phyloP scores from a whole-genome alignment of 2,329 filamentous ascomycete species.

The Colletotrichum sp. region DNA sequence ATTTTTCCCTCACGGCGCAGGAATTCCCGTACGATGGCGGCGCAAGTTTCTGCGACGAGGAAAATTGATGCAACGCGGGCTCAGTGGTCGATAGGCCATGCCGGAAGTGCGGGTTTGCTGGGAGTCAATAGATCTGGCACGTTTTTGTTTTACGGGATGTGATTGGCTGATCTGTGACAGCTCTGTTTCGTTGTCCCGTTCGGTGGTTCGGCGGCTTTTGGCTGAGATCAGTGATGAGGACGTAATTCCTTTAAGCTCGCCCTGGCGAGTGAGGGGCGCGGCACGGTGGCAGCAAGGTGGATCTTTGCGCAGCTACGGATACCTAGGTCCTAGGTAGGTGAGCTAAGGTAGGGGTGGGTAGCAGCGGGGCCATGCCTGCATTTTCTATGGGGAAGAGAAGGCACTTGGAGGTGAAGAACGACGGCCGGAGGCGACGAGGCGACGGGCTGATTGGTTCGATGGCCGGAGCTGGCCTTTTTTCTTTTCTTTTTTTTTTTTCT shows the following conservation, averaged over 20 bases:
- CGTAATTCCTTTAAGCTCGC: conserved; percentile 8
- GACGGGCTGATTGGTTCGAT: background rate
- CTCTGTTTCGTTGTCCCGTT: background rate
- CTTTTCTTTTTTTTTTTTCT: too few relatives aligned
- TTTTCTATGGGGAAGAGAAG: background rate
- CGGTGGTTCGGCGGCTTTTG: background rate
- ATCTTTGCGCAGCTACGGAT: background rate
- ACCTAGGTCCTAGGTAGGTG: background rate
- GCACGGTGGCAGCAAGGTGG: background rate
- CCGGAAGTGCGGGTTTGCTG: conserved; percentile 22
- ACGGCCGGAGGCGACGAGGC: background rate
- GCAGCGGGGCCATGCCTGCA: background rate
- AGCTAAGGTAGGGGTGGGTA: background rate
- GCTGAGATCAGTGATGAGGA: background rate
- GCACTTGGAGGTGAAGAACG: background rate
- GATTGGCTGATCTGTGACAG: conserved; percentile 14
- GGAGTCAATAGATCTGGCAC: conserved; percentile 23
- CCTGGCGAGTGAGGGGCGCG: background rate
- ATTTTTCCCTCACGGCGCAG: background rate
- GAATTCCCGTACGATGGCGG: conserved; percentile 8
- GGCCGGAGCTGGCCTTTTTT: background rate
- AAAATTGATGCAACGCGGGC: background rate
- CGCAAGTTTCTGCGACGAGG: background rate
- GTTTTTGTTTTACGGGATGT: background rate
- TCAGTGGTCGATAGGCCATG: background rate